phyloP scores from a whole-genome alignment of 352 stramenopile genomes.

The Phytopythium aichiense region DNA sequence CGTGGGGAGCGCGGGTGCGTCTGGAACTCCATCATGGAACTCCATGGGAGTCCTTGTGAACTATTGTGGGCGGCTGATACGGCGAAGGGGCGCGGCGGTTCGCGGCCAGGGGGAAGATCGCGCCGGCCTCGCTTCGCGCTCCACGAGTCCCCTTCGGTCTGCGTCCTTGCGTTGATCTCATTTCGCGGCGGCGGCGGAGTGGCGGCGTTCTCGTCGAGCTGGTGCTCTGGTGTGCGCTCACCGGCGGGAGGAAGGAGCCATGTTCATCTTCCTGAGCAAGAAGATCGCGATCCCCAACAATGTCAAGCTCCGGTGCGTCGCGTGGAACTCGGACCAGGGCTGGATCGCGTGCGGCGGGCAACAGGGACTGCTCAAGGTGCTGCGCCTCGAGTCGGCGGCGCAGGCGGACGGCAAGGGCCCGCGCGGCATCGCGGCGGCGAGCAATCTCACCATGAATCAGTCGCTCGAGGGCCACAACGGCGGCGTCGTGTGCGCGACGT shows the following conservation, averaged over 20 bases:
- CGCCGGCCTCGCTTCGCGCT: not conserved
- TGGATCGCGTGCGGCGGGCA: slow-evolving; percentile 95
- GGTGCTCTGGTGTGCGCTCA: not conserved
- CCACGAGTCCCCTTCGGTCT: no score
- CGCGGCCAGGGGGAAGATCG: not conserved
- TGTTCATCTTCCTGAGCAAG: slow-evolving; percentile 96
- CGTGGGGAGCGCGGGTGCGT: no score
- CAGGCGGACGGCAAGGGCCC: slow-evolving; percentile 62
- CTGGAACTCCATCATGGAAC: not conserved
- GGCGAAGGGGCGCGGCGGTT: not conserved
- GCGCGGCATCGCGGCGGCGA: slow-evolving; percentile 80
- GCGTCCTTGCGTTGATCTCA: not conserved
- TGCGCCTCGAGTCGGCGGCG: slow-evolving; percentile 83
- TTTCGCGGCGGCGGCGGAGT: not conserved
- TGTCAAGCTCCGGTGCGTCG: slow-evolving; percentile 85
- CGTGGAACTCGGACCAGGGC: slow-evolving; percentile 92
- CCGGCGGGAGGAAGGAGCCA: slow-evolving; percentile 17
- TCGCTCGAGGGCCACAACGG: slow-evolving; percentile 92
- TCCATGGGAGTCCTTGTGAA: no score
- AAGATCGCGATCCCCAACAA: slow-evolving; percentile 95
- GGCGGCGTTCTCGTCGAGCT: not conserved
- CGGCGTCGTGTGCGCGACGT: slow-evolving; percentile 88
- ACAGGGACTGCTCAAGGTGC: slow-evolving; percentile 91
- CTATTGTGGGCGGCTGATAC: no score
- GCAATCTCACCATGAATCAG: slow-evolving; percentile 94